Percentiles rank a stretch among this genome's conserved stretches.
Evolutionary conservation across 1,284 basidiomycete genomes (phyloP).

Genomic region (Cryptococcus sp.): DNA sequence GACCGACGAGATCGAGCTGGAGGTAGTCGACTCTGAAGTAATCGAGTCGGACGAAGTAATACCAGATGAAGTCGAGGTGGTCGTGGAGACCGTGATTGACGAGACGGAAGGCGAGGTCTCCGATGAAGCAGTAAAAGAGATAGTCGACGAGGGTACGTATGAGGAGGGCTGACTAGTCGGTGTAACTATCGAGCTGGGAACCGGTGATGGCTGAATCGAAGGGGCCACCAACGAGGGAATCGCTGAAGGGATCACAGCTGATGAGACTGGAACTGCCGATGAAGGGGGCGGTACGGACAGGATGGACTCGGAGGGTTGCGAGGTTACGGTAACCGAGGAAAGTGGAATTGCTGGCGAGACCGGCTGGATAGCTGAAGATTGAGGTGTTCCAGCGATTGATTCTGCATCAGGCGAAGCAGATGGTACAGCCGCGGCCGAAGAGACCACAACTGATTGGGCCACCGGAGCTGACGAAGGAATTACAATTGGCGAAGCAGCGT

Average conservation of each 20-base stretch:
- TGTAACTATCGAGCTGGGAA: neutral
- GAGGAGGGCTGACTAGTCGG: neutral
- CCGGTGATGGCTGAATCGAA: neutral
- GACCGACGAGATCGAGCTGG: neutral
- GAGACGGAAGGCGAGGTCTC: conserved; percentile 3
- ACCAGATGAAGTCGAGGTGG: neutral
- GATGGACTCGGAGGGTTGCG: too few relatives aligned
- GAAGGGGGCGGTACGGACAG: neutral
- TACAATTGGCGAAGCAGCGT: neutral
- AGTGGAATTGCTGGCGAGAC: too few relatives aligned
- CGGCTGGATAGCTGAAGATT: too few relatives aligned
- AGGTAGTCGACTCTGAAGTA: neutral
- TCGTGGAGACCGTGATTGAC: conserved; percentile 1
- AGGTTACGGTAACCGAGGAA: too few relatives aligned
- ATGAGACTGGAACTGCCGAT: neutral
- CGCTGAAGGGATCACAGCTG: neutral
- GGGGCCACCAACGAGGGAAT: neutral
- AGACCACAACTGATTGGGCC: neutral
- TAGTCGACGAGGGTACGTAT: neutral
- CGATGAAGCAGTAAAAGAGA: neutral
- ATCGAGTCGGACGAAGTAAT: neutral
- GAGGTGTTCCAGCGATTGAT: too few relatives aligned
- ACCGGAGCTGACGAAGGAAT: conserved; percentile 1
- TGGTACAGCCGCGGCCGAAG: conserved; percentile 7
- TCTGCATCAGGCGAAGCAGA: neutral